phyloP scores from a whole-genome alignment of 208 protist species.

The Wallacemonas collosoma region DNA sequence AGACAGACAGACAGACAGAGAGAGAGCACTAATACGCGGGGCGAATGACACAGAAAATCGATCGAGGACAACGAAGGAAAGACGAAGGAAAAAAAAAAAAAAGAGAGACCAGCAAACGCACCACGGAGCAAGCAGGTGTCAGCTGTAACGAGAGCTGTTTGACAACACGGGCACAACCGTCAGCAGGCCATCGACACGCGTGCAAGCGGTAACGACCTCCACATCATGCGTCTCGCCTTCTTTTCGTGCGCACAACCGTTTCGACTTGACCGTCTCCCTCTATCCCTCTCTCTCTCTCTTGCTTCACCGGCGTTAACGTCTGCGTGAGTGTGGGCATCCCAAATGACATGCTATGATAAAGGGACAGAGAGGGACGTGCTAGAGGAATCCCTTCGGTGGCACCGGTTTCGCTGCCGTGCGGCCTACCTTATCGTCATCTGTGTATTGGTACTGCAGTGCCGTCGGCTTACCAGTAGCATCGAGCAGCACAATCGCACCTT shows the following conservation, averaged over 20 bases:
- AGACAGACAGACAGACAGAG: constrained; percentile 18
- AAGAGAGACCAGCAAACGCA: too few relatives aligned
- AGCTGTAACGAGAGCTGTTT: too few relatives aligned
- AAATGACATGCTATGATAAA: background rate
- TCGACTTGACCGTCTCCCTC: background rate
- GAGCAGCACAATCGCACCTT: constrained; percentile 95
- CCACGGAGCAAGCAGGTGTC: too few relatives aligned
- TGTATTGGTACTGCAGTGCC: constrained; percentile 71
- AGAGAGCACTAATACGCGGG: background rate
- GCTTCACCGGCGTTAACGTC: constrained; percentile 26
- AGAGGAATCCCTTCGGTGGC: constrained; percentile 39
- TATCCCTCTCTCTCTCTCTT: constrained; percentile 14
- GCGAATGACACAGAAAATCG: too few relatives aligned
- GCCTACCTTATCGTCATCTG: constrained; percentile 16
- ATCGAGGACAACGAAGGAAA: too few relatives aligned
- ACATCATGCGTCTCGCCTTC: too few relatives aligned
- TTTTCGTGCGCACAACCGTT: background rate
- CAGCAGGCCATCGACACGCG: too few relatives aligned
- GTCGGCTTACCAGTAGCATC: constrained; percentile 44
- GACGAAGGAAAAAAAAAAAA: too few relatives aligned
- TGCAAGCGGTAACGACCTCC: too few relatives aligned
- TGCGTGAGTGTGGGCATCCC: background rate
- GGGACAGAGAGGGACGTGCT: background rate
- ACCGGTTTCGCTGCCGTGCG: constrained; percentile 29
- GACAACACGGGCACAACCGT: too few relatives aligned